Base-by-base conservation (phyloP, 257 asterid genomes). In the Solanum piurae region DNA sequence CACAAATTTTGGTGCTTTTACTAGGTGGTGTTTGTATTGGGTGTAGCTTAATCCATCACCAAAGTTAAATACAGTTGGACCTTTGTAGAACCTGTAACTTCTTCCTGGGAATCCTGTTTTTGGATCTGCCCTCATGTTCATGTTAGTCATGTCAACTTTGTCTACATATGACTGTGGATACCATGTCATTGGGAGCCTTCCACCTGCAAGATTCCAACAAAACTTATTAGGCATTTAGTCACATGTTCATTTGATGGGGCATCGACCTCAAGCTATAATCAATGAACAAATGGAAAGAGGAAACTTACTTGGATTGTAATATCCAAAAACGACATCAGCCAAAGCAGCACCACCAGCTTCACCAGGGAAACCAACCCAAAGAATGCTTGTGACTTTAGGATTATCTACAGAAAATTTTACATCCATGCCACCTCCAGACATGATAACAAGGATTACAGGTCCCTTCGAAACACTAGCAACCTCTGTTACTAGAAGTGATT, bases 321-420 rank as follows among this genome's bases (percentile, higher is more conserved):
- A 75, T 9, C 99, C 98, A 37, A 97, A 95, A 2, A 95, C 74
- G 4, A 95, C 93, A 55, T 97, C 97, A 0, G 98, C 95, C 34
- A 95, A 85, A 4, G 98, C 99, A 27, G 94, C 97, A 38, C 98
- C 98, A 36, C 98, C 99, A 18, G 97, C 98, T 89, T 97, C 98
- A 3, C 99, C 99, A 1, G 99, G 99, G 89, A 92, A 97, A 5
- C 98, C 99, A 86, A 92, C 98, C 98, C 99, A 97, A 20, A 97
- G 79, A 38, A 95, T 95, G 95, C 98, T 95, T 1, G 94, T 91
- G 21, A 95, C 77, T 87, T 92, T 95, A 0, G 95, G 97, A 82
- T 93, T 90, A 25, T 93, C 95, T 34, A 94, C 94, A 0, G 98
- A 98, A 66, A 95, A 95, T 84, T 92, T 93, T 13, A 95, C 90